Conservation (phyloP, 148 eudicot genomes). For the Persicaria maculosa region DNA sequence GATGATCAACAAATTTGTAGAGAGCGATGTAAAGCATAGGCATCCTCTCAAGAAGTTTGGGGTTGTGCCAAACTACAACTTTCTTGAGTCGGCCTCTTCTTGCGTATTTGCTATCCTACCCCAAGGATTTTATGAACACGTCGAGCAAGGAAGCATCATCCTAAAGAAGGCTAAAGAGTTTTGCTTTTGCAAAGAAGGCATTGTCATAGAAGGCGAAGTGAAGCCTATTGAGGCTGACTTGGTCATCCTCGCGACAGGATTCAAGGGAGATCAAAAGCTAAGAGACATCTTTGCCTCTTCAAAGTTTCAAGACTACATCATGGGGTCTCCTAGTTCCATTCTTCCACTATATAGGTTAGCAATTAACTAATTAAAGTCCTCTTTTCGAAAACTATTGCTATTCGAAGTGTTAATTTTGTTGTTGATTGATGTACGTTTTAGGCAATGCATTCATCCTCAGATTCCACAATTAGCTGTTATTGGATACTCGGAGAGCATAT, state of each 20-base stretch:
- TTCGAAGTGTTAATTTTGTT: not conserved
- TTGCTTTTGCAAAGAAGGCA: constrained; percentile 39
- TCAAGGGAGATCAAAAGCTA: constrained; percentile 43
- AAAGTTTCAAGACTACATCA: constrained; percentile 22
- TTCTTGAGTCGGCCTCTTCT: constrained; percentile 36
- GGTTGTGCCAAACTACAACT: constrained; percentile 54
- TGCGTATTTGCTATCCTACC: constrained; percentile 40
- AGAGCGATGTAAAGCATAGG: constrained; percentile 38
- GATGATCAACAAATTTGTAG: constrained; percentile 50
- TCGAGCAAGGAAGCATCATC: constrained; percentile 50
- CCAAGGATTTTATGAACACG: constrained; percentile 39
- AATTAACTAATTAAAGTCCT: too few relatives aligned
- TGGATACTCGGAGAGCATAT: constrained; percentile 48
- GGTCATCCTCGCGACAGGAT: constrained; percentile 62
- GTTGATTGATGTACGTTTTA: constrained; percentile 10
- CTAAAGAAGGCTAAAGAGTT: constrained; percentile 38
- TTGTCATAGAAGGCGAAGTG: constrained; percentile 31
- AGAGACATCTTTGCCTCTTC: constrained; percentile 33
- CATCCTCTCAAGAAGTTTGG: constrained; percentile 33
- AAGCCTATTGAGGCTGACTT: constrained; percentile 34
- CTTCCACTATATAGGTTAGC: constrained; percentile 54
- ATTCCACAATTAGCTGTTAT: constrained; percentile 64
- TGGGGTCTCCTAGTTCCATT: constrained; percentile 20
- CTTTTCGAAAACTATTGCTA: too few relatives aligned
- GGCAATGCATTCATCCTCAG: constrained; percentile 66